Evolutionary conservation across 176 grass and related monocot species (phyloP), one percentile per base, ranked within the genome.

Genomic region (Bothriochloa decipiens): DNA sequence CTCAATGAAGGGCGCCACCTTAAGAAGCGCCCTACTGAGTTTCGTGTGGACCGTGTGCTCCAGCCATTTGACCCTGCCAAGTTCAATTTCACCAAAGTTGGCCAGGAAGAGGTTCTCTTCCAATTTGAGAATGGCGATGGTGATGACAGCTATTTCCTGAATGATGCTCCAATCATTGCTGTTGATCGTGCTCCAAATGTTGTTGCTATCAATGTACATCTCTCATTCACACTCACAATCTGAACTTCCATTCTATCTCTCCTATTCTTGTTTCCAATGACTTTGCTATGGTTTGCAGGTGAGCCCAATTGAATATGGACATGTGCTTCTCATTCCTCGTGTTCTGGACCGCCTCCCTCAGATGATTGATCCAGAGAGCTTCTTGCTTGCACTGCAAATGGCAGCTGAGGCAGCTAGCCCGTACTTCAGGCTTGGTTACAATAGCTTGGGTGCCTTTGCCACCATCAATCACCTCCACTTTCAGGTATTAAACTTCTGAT

Each of bases 1-100:
- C 91, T 99, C 35, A 96, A 99, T n/a, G 97, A 99, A 87, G 97
- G 97, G 12, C 91, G 97, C 74, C 93, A 99, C 84, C 90, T 96
- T n/a, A 99, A 99, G 90, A 99, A 99, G 78, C 88, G 97, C 65
- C 89, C 97, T 74, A 94, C 97, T 35, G 97, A 99, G 82, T 96
- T 96, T 67, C 82, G 90, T 11, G 93, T 99, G 17, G 97, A 99
- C 80, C 86, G 84, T 40, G 90, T 94, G 53, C 94, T 97, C 79
- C 94, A 92, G 85, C 92, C 90, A 18, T 94, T 94, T 84, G 90
- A 94, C 66, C 74, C 84, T 77, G 80, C 82, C n/a, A 97, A 97
- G 63, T 97, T 97, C 27, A 97, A 94, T 81, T 97, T 97, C 83
- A 97, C 94, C 40, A 94, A 94, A 81, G 86, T 97, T 40, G 88